Conservation (phyloP, 2,329 filamentous ascomycete species). For the Aplosporella prunicola region DNA sequence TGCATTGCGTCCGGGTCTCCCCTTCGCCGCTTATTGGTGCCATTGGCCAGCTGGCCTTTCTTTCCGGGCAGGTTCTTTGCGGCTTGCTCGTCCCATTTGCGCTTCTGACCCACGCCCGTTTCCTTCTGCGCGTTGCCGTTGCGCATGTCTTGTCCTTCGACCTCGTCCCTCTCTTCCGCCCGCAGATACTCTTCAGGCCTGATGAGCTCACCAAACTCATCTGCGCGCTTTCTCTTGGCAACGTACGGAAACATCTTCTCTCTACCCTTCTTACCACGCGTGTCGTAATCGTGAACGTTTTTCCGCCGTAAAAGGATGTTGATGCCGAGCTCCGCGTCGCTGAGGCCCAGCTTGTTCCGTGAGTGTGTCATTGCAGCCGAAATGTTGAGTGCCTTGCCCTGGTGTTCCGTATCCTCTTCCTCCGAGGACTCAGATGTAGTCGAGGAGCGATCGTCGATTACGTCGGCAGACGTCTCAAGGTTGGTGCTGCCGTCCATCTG, state of each 20-base stretch:
- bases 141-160: conserved; percentile 55
- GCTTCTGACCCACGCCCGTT: conserved; percentile 68
- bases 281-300: conserved; percentile 86
- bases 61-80: conserved; percentile 28
- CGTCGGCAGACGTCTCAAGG: conserved; percentile 61
- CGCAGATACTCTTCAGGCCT: conserved; percentile 87
- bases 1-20: conserved; percentile 25
- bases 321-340: conserved; percentile 82
- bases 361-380: conserved; percentile 77
- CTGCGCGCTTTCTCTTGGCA: conserved; percentile 65
- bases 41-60: conserved; percentile 27
- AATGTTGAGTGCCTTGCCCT: conserved; percentile 83
- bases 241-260: conserved; percentile 89
- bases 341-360: conserved; percentile 76
- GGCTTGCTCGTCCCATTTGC: conserved; percentile 72
- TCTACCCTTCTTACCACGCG: conserved; percentile 80
- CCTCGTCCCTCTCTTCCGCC: conserved; percentile 79
- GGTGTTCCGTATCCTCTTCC: conserved; percentile 80
- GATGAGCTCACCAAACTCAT: conserved; percentile 92
- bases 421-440: conserved; percentile 81
- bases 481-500: conserved; percentile 59
- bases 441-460: conserved; percentile 74
- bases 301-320: conserved; percentile 84
- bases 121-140: conserved; percentile 39
- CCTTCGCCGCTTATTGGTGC: conserved; percentile 51